Evolutionary conservation across 129 eudicot genomes (phyloP), one percentile per base, ranked within the genome.

Genomic region (Lactuca saligna): DNA sequence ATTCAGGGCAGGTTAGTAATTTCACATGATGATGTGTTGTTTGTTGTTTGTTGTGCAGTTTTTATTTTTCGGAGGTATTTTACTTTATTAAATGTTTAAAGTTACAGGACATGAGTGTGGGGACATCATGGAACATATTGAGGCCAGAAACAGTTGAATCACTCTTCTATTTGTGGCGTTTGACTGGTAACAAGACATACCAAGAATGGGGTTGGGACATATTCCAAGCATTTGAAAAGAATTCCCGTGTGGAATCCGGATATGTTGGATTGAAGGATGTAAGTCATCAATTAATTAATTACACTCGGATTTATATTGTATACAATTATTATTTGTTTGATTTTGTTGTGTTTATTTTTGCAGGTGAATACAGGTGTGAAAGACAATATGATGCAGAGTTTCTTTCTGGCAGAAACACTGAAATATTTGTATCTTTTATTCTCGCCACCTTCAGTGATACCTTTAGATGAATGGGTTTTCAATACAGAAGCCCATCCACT

Each of bases 151-250:
- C 99, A 16, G 91, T 90, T 42, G 99, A 94, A 71, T 94, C 99
- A 3, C 94, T 94, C 66, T 94, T 94, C 71, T 94, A 94, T 69
- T 84, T 94, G 58, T 94, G 96, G 96, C 97, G 99, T 48, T 72
- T 94, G 77, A 94, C 99, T 17, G 99, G 99, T 50, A 94, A 94
- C 66, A 90, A 87, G 83, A 94, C 99, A 5, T 94, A 94, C 73
- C 93, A 90, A 74, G 99, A 94, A 53, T 94, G 99, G 99, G 99
- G 99, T 17, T 94, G 99, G 99, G 81, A 94, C 78, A 94, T 94
- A 59, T 94, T 94, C 73, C 90, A 94, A 85, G 99, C 99, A 61
- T 94, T 94, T 54, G 99, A 94, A 81, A 90, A 94, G 80, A 90
- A 94, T 66, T 94, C 94, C 1, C 93, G 97, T 33, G 73, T 85